phyloP scores from a whole-genome alignment of 2,329 filamentous ascomycete species.

The Alternaria longipes region DNA sequence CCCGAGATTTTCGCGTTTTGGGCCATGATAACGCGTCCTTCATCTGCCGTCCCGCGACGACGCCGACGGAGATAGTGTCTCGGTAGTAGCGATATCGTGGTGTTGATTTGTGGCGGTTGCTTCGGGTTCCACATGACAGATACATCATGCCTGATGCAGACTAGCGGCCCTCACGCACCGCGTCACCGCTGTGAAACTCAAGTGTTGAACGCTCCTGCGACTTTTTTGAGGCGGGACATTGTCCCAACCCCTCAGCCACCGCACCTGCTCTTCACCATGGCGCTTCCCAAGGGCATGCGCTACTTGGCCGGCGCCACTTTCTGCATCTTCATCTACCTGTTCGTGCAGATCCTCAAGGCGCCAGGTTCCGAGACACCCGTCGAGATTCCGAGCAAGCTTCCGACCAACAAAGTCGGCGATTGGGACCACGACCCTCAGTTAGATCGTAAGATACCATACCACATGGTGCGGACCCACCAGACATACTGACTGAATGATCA shows the following conservation, averaged over 20 bases:
- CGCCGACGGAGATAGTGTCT: background rate
- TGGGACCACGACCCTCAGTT: constrained; percentile 84
- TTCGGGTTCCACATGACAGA: constrained; percentile 18
- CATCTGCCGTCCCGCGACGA: background rate
- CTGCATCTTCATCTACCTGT: constrained; percentile 78
- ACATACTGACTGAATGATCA: constrained; percentile 50
- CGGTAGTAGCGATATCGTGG: background rate
- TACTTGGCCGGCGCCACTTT: constrained; percentile 76
- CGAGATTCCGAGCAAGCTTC: constrained; percentile 42
- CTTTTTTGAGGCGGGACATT: constrained; percentile 19
- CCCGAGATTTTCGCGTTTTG: constrained; percentile 71
- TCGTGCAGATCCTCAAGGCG: constrained; percentile 76
- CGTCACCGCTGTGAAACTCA: constrained; percentile 24
- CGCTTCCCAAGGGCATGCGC: constrained; percentile 84
- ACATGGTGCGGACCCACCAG: background rate
- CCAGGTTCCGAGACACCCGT: constrained; percentile 61
- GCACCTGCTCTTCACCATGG: constrained; percentile 66
- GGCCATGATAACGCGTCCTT: constrained; percentile 65
- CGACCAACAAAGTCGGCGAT: constrained; percentile 61
- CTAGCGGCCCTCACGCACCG: constrained; percentile 16
- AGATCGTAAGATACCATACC: constrained; percentile 71
- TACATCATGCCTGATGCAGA: constrained; percentile 11
- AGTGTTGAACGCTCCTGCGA: constrained; percentile 3
- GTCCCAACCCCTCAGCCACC: constrained; percentile 6
- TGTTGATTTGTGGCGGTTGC: constrained; percentile 14